These are phyloP conservation scores for Rubus idaeus DNA, from an alignment of 306 rosid species.

Conservation along the genomic window DNA sequence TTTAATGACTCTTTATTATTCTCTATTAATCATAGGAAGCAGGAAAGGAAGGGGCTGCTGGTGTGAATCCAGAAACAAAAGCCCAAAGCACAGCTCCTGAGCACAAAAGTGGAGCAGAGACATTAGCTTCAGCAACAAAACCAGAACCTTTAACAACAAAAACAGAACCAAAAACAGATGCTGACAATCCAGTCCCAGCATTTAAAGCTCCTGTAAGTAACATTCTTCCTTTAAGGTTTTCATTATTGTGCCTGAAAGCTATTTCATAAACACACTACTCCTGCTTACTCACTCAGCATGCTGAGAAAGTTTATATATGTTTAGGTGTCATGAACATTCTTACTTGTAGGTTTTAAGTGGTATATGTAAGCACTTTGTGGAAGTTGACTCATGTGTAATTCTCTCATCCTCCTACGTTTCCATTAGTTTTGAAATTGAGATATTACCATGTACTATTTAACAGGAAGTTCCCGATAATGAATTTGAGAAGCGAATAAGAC, in stretches of 20 bases:
- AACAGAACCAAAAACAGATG: constrained; percentile 20
- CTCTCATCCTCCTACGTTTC: background rate
- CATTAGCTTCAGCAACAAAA: constrained; percentile 40
- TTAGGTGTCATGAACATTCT: background rate
- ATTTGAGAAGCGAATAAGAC: constrained; percentile 94
- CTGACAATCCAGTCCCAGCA: background rate
- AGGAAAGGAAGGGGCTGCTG: constrained; percentile 34
- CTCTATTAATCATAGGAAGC: constrained; percentile 32
- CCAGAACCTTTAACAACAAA: constrained; percentile 37
- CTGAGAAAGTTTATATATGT: background rate
- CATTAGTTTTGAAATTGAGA: constrained; percentile 15
- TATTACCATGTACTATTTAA: constrained; percentile 4
- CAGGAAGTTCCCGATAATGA: constrained; percentile 90
- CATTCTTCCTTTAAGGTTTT: background rate
- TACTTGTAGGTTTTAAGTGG: background rate
- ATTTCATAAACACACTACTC: background rate
- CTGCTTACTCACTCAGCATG: background rate
- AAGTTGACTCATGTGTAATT: no score
- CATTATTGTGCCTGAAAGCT: background rate
- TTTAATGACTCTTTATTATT: constrained; percentile 10
- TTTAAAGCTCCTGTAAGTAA: constrained; percentile 49
- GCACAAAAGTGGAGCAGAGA: constrained; percentile 47
- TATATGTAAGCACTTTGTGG: no score
- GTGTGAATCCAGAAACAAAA: constrained; percentile 50
- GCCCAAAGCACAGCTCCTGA: constrained; percentile 40